Conservation (phyloP, 2,329 filamentous ascomycete species). For the Hypoxylon sp. region DNA sequence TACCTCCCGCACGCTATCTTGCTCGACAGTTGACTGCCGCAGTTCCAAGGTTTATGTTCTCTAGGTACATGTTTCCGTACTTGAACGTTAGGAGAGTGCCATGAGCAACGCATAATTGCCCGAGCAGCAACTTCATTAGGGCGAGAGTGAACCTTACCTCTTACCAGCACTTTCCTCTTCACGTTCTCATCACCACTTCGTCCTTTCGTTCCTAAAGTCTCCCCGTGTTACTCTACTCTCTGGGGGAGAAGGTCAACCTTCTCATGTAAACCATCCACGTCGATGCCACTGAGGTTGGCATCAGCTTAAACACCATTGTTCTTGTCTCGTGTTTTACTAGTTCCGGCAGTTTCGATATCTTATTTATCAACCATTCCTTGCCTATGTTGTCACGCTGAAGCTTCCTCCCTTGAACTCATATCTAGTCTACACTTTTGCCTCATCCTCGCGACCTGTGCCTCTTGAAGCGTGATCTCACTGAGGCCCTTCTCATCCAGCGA, state of each 20-base stretch:
- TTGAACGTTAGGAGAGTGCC: background rate
- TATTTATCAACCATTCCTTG: background rate
- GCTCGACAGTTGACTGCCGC: background rate
- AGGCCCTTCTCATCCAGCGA: background rate
- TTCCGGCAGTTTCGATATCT: background rate
- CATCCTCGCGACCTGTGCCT: background rate
- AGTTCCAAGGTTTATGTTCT: no score
- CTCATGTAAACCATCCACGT: background rate
- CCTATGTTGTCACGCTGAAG: background rate
- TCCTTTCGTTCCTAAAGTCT: background rate
- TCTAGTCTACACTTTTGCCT: background rate
- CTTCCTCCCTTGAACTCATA: background rate
- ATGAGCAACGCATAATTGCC: background rate
- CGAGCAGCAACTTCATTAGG: background rate
- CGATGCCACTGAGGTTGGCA: background rate
- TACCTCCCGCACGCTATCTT: background rate
- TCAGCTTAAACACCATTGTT: background rate
- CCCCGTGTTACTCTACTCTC: background rate
- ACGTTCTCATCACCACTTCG: conserved; percentile 2
- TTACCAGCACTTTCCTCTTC: background rate
- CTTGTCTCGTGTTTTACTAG: background rate
- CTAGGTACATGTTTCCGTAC: background rate
- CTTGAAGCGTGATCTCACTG: background rate
- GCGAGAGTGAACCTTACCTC: background rate
- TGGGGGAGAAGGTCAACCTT: background rate